Percentiles rank a stretch among this genome's conserved stretches.
phyloP scores from a whole-genome alignment of 305 asterid genomes.

The Lippia alba region DNA sequence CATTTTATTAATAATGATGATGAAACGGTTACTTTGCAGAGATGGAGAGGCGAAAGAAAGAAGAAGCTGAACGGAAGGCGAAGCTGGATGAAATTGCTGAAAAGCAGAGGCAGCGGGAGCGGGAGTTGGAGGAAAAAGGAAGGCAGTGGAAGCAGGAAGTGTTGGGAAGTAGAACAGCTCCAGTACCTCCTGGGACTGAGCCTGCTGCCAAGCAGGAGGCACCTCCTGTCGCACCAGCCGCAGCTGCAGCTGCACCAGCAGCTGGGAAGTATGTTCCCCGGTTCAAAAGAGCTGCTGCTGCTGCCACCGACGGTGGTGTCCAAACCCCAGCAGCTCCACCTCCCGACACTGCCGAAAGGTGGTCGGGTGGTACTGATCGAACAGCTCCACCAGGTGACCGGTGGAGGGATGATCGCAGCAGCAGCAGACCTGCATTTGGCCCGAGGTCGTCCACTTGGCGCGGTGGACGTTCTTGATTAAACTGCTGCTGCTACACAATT shows the following conservation, averaged over 20 bases:
- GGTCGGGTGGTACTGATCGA: conserved; percentile 63
- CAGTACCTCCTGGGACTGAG: conserved; percentile 46
- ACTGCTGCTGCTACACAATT: no score
- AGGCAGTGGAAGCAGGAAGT: conserved; percentile 63
- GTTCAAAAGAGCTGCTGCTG: conserved; percentile 46
- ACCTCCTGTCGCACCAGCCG: conserved; percentile 44
- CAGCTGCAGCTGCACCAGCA: conserved; percentile 44
- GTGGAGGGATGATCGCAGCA: conserved; percentile 49
- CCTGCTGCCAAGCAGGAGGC: conserved; percentile 38
- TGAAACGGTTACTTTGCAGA: no score
- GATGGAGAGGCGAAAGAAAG: conserved; percentile 81
- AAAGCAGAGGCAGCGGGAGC: conserved; percentile 86
- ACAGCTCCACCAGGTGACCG: conserved; percentile 49
- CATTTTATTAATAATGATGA: neutral
- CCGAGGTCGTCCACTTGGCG: no score
- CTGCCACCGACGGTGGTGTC: conserved; percentile 42
- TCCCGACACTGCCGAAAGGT: conserved; percentile 58
- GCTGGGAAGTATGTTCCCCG: conserved; percentile 72
- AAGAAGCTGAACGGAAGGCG: conserved; percentile 86
- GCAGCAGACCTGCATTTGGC: no score
- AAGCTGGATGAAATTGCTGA: conserved; percentile 93
- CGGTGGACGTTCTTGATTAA: no score
- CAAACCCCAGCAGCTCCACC: conserved; percentile 46
- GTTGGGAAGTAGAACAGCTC: conserved; percentile 53
- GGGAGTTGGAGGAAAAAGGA: conserved; percentile 85